phyloP scores from a whole-genome alignment of 176 grass and related monocot species.

The Eragrostis nindensis region DNA sequence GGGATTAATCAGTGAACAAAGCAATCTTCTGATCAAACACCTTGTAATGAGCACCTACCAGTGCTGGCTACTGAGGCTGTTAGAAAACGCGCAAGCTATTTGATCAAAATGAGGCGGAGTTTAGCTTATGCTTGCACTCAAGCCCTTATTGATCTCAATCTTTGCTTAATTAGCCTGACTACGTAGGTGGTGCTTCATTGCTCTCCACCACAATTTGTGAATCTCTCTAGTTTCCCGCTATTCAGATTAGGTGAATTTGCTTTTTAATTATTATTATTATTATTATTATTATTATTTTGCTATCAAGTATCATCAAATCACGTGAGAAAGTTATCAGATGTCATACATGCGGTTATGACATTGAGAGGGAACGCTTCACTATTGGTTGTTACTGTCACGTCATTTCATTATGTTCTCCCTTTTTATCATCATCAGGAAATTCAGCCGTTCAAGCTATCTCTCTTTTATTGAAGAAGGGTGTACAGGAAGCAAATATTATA shows the following conservation, averaged over 20 bases:
- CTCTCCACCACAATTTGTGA: neutral
- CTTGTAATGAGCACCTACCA: neutral
- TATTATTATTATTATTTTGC: neutral
- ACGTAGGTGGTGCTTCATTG: neutral
- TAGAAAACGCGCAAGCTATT: neutral
- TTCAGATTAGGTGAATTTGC: neutral
- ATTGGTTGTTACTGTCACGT: conserved; percentile 4
- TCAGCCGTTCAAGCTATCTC: conserved; percentile 92
- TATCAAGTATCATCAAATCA: neutral
- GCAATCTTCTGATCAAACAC: neutral
- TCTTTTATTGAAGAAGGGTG: conserved; percentile 81
- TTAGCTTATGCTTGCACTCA: neutral
- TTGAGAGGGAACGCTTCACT: neutral
- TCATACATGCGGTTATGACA: neutral
- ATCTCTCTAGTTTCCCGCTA: neutral
- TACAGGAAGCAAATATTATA: conserved; percentile 89
- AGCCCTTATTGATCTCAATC: neutral
- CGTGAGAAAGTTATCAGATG: neutral
- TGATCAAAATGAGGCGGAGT: neutral
- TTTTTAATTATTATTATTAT: neutral
- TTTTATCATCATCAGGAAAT: conserved; percentile 66
- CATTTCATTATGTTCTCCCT: neutral
- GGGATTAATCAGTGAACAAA: neutral
- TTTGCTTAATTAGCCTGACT: neutral
- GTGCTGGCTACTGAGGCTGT: neutral